phyloP scores from a whole-genome alignment of 371 early-diverging fungal genomes.

The Apophysomyces trapeziformis region DNA sequence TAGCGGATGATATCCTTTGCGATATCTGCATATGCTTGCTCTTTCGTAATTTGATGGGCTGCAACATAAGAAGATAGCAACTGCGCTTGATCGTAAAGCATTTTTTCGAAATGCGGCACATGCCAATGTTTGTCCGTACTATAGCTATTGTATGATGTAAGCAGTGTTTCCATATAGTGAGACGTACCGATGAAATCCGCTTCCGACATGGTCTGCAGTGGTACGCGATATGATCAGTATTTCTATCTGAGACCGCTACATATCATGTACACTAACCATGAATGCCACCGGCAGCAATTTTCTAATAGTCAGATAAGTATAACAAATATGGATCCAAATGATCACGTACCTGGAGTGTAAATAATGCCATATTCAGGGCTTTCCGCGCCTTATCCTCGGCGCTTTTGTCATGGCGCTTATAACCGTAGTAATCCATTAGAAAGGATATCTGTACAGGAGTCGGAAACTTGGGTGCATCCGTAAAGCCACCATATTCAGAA shows the following conservation, averaged over 20 bases:
- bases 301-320: slow-evolving; percentile 18
- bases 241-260: neutral
- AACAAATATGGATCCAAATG: too few species aligned
- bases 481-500: slow-evolving; percentile 60
- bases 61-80: slow-evolving; percentile 56
- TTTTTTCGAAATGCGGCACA: slow-evolving; percentile 68
- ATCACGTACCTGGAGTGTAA: slow-evolving; percentile 52
- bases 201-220: slow-evolving; percentile 59
- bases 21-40: slow-evolving; percentile 51
- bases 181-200: slow-evolving; percentile 62
- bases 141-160: slow-evolving; percentile 29
- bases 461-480: slow-evolving; percentile 69
- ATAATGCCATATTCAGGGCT: slow-evolving; percentile 62
- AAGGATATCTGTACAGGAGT: slow-evolving; percentile 65
- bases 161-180: slow-evolving; percentile 20
- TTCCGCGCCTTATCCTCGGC: slow-evolving; percentile 37
- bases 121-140: slow-evolving; percentile 52
- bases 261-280: slow-evolving; percentile 45
- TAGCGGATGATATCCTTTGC: slow-evolving; percentile 61
- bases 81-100: slow-evolving; percentile 77
- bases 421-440: slow-evolving; percentile 56
- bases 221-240: neutral
- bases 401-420: slow-evolving; percentile 26
- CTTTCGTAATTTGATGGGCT: slow-evolving; percentile 52
- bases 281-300: slow-evolving; percentile 64